Evolutionary conservation across 2,329 filamentous ascomycete genomes (phyloP), one percentile per base, ranked within the genome.

Genomic region (Colletotrichum gloeosporioides): DNA sequence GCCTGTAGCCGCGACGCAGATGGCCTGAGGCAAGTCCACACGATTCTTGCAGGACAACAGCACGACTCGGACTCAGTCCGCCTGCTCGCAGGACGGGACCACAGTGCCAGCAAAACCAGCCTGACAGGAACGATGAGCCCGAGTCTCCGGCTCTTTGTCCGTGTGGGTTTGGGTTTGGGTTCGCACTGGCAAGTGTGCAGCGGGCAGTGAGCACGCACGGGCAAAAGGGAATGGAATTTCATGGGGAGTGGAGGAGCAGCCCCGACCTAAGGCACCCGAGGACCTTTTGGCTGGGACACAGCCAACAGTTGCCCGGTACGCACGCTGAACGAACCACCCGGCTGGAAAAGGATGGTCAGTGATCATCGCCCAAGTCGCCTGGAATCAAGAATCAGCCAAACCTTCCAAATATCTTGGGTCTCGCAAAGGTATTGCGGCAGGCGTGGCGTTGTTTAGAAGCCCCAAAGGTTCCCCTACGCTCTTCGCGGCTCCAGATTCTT

Each of bases 71-170:
- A 34, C 25, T 31, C 16, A 55, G 39, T n/a, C n/a, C 36, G n/a
- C 27, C 59, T 32, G 22, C 55, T 59, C 55, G 55, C 55, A 39
- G n/a, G 29, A 32, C 29, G 32, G 27, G 18, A 29, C n/a, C n/a
- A 44, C 63, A 49, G 63, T 53, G 65, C 44, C n/a, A 36, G 36
- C 39, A 32, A 27, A 55, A 34, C 15, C 59, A 44, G 31, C 59
- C 29, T 32, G 71, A 34, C 61, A 57, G 27, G 13, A 49, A 49
- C 67, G 27, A 74, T n/a, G 22, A 68, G 32, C 69, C 69, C 63
- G 73, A 68, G 69, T 64, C 69, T 72, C 39, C 63, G 69, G 73
- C 70, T 69, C 65, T 32, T 73, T 69, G 64, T 65, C n/a, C 6
- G 55, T 49, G n/a, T 22, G 39, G 18, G 18, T 44, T 44, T 44